Evolutionary conservation across 306 rosid species (phyloP).

Genomic region (Vicia faba): DNA sequence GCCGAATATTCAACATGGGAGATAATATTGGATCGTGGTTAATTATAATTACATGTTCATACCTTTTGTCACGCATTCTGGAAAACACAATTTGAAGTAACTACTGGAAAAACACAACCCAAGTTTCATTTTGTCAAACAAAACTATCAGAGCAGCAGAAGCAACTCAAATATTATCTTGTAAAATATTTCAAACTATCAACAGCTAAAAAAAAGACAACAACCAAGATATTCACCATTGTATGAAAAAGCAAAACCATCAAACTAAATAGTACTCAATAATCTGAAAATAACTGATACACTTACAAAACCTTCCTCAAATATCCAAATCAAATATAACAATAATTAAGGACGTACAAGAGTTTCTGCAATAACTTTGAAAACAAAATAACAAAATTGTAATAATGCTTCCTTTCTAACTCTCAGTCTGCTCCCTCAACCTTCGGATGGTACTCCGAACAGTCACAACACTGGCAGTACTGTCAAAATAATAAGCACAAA

Average conservation of each 20-base stretch:
- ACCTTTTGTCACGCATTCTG: too few species aligned
- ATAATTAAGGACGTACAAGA: constrained; percentile 9
- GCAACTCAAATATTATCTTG: too few species aligned
- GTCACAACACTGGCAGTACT: constrained; percentile 83
- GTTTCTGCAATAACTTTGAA: background rate
- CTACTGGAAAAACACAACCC: too few species aligned
- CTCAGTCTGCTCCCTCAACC: constrained; percentile 90
- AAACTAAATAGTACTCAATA: background rate
- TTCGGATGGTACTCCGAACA: constrained; percentile 69
- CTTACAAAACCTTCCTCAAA: background rate
- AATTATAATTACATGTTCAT: too few species aligned
- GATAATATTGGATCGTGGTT: too few species aligned
- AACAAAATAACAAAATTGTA: constrained; percentile 2
- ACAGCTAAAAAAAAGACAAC: too few species aligned
- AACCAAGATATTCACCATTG: background rate
- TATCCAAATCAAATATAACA: constrained; percentile 6
- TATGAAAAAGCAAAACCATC: background rate
- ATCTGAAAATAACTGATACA: constrained; percentile 10
- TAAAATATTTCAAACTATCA: too few species aligned
- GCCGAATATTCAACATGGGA: too few species aligned
- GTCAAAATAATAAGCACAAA: constrained; percentile 28
- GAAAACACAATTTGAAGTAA: too few species aligned
- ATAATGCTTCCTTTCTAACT: constrained; percentile 34
- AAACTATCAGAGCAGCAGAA: too few species aligned
- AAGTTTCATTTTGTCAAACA: too few species aligned